Percentiles rank a stretch among this genome's conserved stretches.
These are phyloP conservation scores for Kandelia obovata DNA, from an alignment of 345 rosid species.

Conservation along the genomic window DNA sequence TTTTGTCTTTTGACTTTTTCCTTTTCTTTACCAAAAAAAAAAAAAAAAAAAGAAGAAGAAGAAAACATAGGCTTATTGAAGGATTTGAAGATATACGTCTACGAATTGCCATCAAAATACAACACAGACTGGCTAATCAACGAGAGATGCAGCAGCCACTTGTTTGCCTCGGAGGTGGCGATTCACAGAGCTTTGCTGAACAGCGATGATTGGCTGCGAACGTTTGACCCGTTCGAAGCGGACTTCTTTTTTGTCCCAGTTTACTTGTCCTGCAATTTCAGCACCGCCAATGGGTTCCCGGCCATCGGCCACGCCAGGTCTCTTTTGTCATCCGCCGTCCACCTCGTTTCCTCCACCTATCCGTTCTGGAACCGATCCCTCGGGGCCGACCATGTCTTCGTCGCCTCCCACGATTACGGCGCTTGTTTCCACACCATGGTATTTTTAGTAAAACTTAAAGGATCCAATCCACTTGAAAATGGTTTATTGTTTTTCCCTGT, in stretches of 20 bases:
- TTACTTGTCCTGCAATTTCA: conserved; percentile 93
- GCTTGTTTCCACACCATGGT: conserved; percentile 96
- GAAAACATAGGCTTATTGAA: conserved; percentile 34
- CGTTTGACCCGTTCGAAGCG: conserved; percentile 71
- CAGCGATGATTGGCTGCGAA: conserved; percentile 49
- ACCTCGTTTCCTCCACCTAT: conserved; percentile 42
- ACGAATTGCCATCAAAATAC: conserved; percentile 71
- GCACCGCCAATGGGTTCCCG: conserved; percentile 83
- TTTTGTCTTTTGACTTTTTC: background rate
- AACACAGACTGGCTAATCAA: conserved; percentile 77
- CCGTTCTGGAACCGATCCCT: conserved; percentile 84
- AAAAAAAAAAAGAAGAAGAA: too few species aligned
- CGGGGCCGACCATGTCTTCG: conserved; percentile 86
- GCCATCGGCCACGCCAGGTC: conserved; percentile 85
- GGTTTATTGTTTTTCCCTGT: background rate
- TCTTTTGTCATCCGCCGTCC: conserved; percentile 60
- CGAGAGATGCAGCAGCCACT: conserved; percentile 73
- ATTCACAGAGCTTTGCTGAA: conserved; percentile 59
- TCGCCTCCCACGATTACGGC: conserved; percentile 92
- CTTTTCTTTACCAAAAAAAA: background rate
- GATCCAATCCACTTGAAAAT: background rate
- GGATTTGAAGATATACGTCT: conserved; percentile 70
- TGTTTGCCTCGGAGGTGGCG: conserved; percentile 95
- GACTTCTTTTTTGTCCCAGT: conserved; percentile 96
- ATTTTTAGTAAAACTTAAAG: conserved; percentile 3